Conservation (phyloP, 2,329 filamentous ascomycete genomes). For the Colletotrichum navitas region DNA sequence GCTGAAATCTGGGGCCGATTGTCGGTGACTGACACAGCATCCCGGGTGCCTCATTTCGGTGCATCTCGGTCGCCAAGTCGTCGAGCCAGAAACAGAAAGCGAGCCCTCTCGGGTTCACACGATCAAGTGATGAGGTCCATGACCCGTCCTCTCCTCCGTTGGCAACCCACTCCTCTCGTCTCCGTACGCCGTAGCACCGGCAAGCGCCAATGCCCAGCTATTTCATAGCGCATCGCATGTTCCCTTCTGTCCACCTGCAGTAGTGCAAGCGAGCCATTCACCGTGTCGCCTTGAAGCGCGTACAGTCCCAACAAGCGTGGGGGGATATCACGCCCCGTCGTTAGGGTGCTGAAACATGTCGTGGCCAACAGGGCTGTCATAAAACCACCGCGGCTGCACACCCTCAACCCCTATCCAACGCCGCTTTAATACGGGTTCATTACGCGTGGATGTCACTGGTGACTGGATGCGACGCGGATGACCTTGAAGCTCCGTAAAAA, state of each 20-base stretch:
- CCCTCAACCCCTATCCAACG: conserved; percentile 25
- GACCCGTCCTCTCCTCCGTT: conserved; percentile 16
- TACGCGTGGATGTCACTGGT: conserved; percentile 21
- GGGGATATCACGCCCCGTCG: conserved; percentile 6
- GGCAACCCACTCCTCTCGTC: conserved; percentile 16
- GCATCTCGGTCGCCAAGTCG: conserved; percentile 36
- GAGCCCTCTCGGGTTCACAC: conserved; percentile 19
- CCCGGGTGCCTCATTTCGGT: conserved; percentile 39
- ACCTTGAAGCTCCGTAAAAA: not conserved
- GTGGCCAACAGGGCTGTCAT: conserved; percentile 35
- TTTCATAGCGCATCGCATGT: conserved; percentile 17
- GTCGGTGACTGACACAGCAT: conserved; percentile 38
- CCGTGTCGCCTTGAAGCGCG: conserved; percentile 1
- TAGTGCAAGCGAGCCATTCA: conserved; percentile 41
- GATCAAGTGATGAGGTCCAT: conserved; percentile 36
- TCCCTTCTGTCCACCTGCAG: conserved; percentile 36
- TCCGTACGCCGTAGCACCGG: conserved; percentile 4
- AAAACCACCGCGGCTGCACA: conserved; percentile 19
- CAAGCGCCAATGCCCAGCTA: conserved; percentile 25
- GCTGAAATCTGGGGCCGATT: conserved; percentile 32
- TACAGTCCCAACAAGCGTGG: conserved; percentile 26
- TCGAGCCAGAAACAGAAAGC: conserved; percentile 28
- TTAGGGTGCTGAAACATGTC: conserved; percentile 33
- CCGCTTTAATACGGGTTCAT: conserved; percentile 11
- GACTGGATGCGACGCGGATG: conserved; percentile 23